Base-by-base conservation (phyloP, 2,329 filamentous ascomycete genomes). In the Davidsoniella virescens region DNA sequence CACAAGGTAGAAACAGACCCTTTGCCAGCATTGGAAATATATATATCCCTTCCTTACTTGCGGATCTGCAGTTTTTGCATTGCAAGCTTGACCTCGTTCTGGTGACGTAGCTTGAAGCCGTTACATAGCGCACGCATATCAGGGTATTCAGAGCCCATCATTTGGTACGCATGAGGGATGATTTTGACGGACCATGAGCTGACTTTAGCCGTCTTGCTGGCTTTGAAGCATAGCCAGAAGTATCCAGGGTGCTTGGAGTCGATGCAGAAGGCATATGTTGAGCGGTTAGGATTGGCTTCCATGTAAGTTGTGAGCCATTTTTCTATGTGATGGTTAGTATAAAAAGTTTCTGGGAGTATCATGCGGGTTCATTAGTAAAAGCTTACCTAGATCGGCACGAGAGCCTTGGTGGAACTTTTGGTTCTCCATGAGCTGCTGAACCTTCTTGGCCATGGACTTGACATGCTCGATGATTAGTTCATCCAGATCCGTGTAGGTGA, bases 391-490 rank as follows among this genome's bases (percentile, higher is more conserved):
- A 60, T 92, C 84, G 54, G 79, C 72, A 60, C 82, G 82, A 54
- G 79, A 88, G 54, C 83, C 80, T 55, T 78, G 78, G 67, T 94
- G 87, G 70, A 84, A 98, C 65, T 94, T 94, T 63, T 96, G 90
- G 64, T 95, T 82, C 56, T 82, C 78, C 73, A 87, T 92, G 71
- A 98, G 81, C 70, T 98, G 90, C 57, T 94, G 87, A 47, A 96
- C 90, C 72, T 98, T 98, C 66, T 83, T 85, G 16, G 87, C 84
- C 92, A 96, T 98, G 48, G 88, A 86, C 69, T 94, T 92, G 62
- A 98, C 86, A 62, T 98, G 92, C 60, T 92, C 84, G 61, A 94
- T 88, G 57, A 98, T 96, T 68, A 98, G 67, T 64, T 98, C 92
- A 66, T 98, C 92, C 54, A 98, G 71, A 80, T 98, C 92, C 54